Evolutionary conservation across 2,329 filamentous ascomycete genomes (phyloP).

Genomic region (Apiospora marii): DNA sequence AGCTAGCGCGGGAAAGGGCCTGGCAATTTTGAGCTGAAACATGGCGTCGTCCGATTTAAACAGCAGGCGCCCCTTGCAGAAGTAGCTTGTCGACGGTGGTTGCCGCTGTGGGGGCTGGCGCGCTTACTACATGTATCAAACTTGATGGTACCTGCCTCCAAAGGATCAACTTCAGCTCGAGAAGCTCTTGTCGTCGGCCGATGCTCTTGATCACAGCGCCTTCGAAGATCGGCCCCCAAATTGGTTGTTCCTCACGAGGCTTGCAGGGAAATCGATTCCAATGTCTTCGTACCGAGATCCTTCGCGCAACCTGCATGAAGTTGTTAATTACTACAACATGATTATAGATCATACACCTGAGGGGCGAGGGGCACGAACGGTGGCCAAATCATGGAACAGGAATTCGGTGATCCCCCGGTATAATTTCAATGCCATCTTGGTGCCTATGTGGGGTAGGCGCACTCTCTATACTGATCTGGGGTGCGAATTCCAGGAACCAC

Average conservation of each 20-base stretch:
- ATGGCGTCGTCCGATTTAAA: not conserved
- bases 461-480: not conserved
- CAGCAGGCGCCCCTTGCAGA: not conserved
- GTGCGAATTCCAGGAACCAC: not conserved
- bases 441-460: not conserved
- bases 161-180: not conserved
- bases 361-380: not conserved
- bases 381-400: not conserved
- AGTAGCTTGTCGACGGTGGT: not conserved
- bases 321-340: not conserved
- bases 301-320: not conserved
- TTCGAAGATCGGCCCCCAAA: not conserved
- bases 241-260: not conserved
- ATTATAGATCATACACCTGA: not conserved
- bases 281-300: not conserved
- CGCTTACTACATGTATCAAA: not conserved
- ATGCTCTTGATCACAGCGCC: not conserved
- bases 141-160: not conserved
- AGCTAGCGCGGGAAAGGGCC: not conserved
- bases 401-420: not conserved
- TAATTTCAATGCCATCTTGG: not conserved
- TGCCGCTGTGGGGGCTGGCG: not conserved
- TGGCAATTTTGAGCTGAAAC: not conserved
- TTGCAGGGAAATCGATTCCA: not conserved
- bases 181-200: not conserved